Evolutionary conservation across 139 green algal species (phyloP).

Genomic region (Axilococcus clingmanii): DNA sequence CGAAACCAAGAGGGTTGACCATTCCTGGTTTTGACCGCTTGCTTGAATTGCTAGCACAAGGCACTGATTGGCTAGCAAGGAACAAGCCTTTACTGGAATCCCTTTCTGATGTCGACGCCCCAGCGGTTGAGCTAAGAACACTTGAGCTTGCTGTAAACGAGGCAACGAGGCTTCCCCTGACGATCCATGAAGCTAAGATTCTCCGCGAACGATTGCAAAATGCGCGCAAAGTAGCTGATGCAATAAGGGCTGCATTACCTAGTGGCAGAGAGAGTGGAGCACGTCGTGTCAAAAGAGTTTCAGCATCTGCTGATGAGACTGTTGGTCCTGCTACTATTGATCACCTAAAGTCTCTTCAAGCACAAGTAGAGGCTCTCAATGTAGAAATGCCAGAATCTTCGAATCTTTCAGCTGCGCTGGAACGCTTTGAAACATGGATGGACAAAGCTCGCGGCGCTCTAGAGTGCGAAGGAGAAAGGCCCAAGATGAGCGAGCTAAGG

Average conservation of each 20-base stretch:
- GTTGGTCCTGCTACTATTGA: slow-evolving; percentile 3
- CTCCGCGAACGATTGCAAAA: slow-evolving; percentile 26
- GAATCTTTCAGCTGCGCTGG: slow-evolving; percentile 16
- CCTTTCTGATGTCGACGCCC: not conserved
- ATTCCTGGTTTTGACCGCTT: slow-evolving; percentile 15
- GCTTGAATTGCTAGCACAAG: slow-evolving; percentile 9
- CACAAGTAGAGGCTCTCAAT: slow-evolving; percentile 8
- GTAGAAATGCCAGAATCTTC: slow-evolving; percentile 29
- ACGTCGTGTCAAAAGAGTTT: too few species aligned
- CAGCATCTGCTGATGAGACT: slow-evolving; percentile 3
- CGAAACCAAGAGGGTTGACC: slow-evolving; percentile 12
- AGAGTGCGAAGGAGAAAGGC: slow-evolving; percentile 3
- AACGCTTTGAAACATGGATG: slow-evolving; percentile 28
- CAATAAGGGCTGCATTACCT: slow-evolving; percentile 19
- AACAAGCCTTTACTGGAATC: not conserved
- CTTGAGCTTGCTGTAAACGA: slow-evolving; percentile 31
- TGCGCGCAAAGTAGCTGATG: slow-evolving; percentile 28
- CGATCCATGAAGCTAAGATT: slow-evolving; percentile 29
- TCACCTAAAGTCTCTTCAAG: slow-evolving; percentile 20
- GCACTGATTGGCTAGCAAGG: slow-evolving; percentile 9
- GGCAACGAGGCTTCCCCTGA: slow-evolving; percentile 14
- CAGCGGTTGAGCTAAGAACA: slow-evolving; percentile 9
- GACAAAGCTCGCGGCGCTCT: slow-evolving; percentile 10
- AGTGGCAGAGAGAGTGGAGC: not conserved
- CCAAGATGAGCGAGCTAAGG: slow-evolving; percentile 11